phyloP scores from a whole-genome alignment of 2,329 filamentous ascomycete genomes.

The Orbilia blumenaviensis region DNA sequence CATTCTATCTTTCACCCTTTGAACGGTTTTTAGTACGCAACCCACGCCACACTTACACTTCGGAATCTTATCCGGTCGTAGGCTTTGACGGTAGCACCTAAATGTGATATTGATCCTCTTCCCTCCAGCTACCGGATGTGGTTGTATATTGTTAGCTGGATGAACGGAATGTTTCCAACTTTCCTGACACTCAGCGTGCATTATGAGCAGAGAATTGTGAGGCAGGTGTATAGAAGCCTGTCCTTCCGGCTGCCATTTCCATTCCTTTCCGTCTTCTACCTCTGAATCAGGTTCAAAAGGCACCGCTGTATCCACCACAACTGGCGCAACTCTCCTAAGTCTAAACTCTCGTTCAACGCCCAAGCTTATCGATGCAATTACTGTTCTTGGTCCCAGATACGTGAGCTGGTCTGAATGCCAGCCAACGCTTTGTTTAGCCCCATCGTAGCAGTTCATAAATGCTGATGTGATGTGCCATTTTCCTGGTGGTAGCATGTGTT shows the following conservation, averaged over 20 bases:
- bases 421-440: constrained; percentile 81
- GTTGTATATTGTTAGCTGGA: constrained; percentile 78
- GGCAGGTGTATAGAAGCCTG: constrained; percentile 93
- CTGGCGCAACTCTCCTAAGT: constrained; percentile 76
- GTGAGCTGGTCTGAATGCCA: constrained; percentile 96
- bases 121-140: constrained; percentile 82
- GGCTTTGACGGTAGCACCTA: constrained; percentile 78
- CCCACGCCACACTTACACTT: constrained; percentile 78
- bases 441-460: constrained; percentile 93
- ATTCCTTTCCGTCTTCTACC: constrained; percentile 59
- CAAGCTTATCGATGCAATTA: constrained; percentile 89
- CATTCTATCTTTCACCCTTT: constrained; percentile 76
- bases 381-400: constrained; percentile 85
- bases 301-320: constrained; percentile 63
- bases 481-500: constrained; percentile 73
- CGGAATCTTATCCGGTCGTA: constrained; percentile 81
- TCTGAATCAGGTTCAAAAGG: constrained; percentile 11
- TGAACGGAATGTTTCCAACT: constrained; percentile 89
- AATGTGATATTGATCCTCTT: constrained; percentile 94
- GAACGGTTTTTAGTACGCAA: constrained; percentile 61
- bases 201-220: constrained; percentile 90
- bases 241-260: constrained; percentile 68
- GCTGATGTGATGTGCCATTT: constrained; percentile 87
- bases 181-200: constrained; percentile 99
- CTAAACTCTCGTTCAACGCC: constrained; percentile 95